Base-by-base conservation (phyloP, 768 basidiomycete species). In the Tylopilus intermedius region DNA sequence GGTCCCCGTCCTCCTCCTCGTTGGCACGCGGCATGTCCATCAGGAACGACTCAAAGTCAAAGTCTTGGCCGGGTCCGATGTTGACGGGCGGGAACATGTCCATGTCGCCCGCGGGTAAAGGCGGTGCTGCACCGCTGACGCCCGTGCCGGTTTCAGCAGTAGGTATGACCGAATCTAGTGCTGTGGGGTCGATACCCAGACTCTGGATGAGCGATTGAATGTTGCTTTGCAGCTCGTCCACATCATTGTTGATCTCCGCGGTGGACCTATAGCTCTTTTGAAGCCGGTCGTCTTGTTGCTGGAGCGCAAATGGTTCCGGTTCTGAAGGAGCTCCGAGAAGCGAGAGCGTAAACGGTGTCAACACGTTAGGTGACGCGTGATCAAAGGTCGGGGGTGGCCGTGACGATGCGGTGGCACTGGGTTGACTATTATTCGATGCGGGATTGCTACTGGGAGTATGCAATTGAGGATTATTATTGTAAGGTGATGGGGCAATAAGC, bases 231-330 rank as follows among this genome's bases (percentile, higher is more conserved):
- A 92, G 69, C 35, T 80, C 79, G 56, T 84, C 82, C 26, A 93
- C 87, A 51, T 89, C 86, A 43, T 78, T 76, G 53, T 84, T 82
- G 42, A 93, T 83, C 55, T 86, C 85, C 26, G 75, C 64, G 0
- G 88, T 74, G 32, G 73, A 76, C 44, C 74, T 78, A 74, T 87
- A 90, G 1, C 77, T 71, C 58, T 77, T 75, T 45, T 83, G 75
- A 47, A 86, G 65, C 30, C 74, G 68, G 2, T 75, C 72, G 0
- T 70, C 67, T 54, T 72, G 69, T 7, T 72, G 68, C n/a, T n/a
- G n/a, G 43, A 71, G 59, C 32, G 61, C 51, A 13, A 72, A 60
- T 8, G 72, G 67, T 18, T 70, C 67, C 11, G 63, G 55, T 32
- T 72, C 66, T 8, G 71, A 58, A 8, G 66, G 50, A 32, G 7